These are phyloP conservation scores for Houttuynia cordata DNA, from an alignment of 164 flowering plant species.

Conservation along the genomic window DNA sequence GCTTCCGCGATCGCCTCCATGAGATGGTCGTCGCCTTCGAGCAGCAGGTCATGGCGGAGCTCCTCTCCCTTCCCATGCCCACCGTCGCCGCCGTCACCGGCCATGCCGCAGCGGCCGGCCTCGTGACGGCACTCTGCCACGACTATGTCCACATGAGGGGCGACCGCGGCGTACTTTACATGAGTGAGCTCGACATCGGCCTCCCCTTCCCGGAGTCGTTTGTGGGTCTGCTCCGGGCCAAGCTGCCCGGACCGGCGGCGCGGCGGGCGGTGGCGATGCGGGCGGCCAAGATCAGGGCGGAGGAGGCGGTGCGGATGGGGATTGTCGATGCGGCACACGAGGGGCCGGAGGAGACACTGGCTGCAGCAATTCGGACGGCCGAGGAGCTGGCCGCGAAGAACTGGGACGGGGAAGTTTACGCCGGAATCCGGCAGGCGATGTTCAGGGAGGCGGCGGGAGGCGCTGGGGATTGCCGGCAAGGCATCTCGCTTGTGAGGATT, in stretches of 20 bases:
- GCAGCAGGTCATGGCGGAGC: conserved; percentile 26
- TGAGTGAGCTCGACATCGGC: conserved; percentile 74
- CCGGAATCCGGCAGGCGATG: conserved; percentile 27
- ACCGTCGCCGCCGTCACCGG: conserved; percentile 80
- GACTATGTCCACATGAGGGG: conserved; percentile 61
- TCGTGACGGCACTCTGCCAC: conserved; percentile 49
- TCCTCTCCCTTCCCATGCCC: conserved; percentile 65
- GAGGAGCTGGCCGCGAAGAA: conserved; percentile 32
- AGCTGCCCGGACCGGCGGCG: conserved; percentile 24
- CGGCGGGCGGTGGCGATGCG: conserved; percentile 28
- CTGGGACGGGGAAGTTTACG: conserved; percentile 62
- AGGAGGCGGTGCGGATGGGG: conserved; percentile 32
- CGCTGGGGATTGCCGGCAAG: conserved; percentile 2
- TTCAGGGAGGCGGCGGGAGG: conserved; percentile 19
- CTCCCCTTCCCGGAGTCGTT: conserved; percentile 9
- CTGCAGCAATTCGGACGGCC: conserved; percentile 37
- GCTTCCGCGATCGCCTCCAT: conserved; percentile 8
- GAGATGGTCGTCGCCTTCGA: conserved; percentile 15
- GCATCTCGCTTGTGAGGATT: too few relatives aligned
- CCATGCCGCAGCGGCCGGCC: conserved; percentile 73
- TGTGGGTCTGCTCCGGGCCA: conserved; percentile 23
- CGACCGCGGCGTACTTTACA: conserved; percentile 60
- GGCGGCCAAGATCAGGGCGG: conserved; percentile 45
- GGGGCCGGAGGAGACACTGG: conserved; percentile 38
- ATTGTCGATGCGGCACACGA: conserved; percentile 38